Conservation (phyloP, 345 rosid genomes). For the Stellera chamaejasme region DNA sequence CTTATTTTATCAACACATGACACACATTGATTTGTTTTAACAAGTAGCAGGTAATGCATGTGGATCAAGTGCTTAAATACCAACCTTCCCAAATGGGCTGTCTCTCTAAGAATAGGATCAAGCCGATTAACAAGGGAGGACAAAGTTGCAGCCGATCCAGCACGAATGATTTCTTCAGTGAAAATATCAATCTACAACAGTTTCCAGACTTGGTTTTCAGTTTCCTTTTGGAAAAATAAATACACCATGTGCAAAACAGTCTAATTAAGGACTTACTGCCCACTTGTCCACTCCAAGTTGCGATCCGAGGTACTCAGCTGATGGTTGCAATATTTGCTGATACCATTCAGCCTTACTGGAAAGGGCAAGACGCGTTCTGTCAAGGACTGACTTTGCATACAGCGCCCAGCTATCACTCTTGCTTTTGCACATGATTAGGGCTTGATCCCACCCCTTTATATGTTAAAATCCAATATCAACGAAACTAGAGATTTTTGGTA, state of each 20-base stretch:
- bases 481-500: too few species aligned
- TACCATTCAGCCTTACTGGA: slow-evolving; percentile 21
- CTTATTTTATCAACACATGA: too few species aligned
- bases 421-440: slow-evolving; percentile 46
- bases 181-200: slow-evolving; percentile 22
- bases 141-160: slow-evolving; percentile 25
- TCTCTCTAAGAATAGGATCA: slow-evolving; percentile 26
- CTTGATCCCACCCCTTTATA: slow-evolving; percentile 79
- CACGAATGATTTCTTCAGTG: slow-evolving; percentile 29
- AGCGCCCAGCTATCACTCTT: slow-evolving; percentile 33
- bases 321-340: slow-evolving; percentile 29
- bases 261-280: slow-evolving; percentile 18
- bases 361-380: slow-evolving; percentile 27
- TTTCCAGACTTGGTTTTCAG: too few species aligned
- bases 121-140: slow-evolving; percentile 26
- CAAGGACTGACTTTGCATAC: slow-evolving; percentile 35
- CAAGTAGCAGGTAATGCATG: too few species aligned
- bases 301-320: slow-evolving; percentile 30
- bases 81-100: slow-evolving; percentile 37
- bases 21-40: too few species aligned
- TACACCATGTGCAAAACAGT: too few species aligned
- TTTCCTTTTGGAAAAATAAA: too few species aligned
- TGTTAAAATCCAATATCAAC: too few species aligned
- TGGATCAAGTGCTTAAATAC: background rate
- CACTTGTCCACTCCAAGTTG: slow-evolving; percentile 25